Conservation (phyloP, 1,284 basidiomycete genomes). For the Spongiforma sp. region DNA sequence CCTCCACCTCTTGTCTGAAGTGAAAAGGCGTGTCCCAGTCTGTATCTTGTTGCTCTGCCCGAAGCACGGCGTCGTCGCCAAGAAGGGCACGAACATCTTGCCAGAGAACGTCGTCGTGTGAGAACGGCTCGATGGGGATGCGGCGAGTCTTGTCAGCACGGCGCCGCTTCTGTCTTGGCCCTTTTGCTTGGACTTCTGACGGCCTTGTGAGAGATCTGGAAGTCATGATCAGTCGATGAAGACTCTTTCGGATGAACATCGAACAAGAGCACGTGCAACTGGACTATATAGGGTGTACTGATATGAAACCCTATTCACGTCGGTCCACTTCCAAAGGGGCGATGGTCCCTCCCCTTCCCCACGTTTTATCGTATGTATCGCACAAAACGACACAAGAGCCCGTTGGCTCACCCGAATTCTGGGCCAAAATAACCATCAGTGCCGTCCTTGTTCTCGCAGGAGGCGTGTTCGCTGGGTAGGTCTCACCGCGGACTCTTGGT, state of each 20-base stretch:
- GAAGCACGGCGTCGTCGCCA: conserved; percentile 62
- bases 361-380: conserved; percentile 4
- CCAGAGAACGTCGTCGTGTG: conserved; percentile 73
- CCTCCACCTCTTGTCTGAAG: conserved; percentile 65
- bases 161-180: conserved; percentile 21
- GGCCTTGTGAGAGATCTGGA: conserved; percentile 12
- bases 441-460: conserved; percentile 74
- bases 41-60: conserved; percentile 51
- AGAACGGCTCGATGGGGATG: conserved; percentile 12
- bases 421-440: conserved; percentile 72
- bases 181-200: background rate
- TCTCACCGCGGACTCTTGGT: accelerated
- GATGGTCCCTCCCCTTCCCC: conserved; percentile 16
- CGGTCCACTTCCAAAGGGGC: background rate
- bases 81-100: conserved; percentile 74
- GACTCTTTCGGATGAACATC: background rate
- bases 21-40: conserved; percentile 68
- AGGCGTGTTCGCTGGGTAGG: conserved; percentile 85
- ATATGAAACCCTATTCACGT: background rate
- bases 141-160: conserved; percentile 19
- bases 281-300: background rate
- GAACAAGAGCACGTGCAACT: background rate
- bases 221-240: conserved; percentile 18
- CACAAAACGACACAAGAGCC: conserved; percentile 31
- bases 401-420: conserved; percentile 58